Conservation (phyloP, 1,139 yeast species). For the Diutina mesorugosa region DNA sequence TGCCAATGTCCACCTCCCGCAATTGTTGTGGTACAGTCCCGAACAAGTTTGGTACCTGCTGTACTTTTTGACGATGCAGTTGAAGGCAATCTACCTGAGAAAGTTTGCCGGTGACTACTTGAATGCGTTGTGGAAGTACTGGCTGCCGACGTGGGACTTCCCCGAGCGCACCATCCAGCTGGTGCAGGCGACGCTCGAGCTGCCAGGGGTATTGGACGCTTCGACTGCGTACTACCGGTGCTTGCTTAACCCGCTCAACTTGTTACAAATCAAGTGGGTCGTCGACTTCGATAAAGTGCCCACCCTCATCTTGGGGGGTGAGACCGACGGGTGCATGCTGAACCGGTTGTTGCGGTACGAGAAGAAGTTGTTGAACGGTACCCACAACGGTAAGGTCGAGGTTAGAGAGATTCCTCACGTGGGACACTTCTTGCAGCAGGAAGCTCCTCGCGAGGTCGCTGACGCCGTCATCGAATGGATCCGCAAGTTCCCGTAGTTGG, state of each 20-base stretch:
- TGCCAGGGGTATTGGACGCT: constrained; percentile 19
- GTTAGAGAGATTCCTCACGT: constrained; percentile 18
- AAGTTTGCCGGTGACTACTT: constrained; percentile 16
- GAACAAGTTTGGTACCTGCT: constrained; percentile 23
- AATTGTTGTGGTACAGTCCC: constrained; percentile 18
- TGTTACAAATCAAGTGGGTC: constrained; percentile 13
- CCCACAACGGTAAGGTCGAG: constrained; percentile 11
- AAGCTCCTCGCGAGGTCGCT: constrained; percentile 21
- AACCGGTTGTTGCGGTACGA: constrained; percentile 16
- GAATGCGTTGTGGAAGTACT: constrained; percentile 22
- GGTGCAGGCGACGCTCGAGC: constrained; percentile 16
- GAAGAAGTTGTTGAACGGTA: constrained; percentile 10
- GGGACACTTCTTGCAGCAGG: constrained; percentile 33
- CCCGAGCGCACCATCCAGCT: constrained; percentile 14
- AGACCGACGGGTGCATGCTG: constrained; percentile 28
- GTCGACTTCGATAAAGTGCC: constrained; percentile 30
- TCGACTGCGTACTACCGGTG: constrained; percentile 33
- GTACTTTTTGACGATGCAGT: constrained; percentile 31
- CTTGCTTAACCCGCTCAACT: constrained; percentile 14
- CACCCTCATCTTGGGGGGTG: constrained; percentile 24
- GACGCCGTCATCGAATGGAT: constrained; percentile 19
- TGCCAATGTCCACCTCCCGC: constrained; percentile 16
- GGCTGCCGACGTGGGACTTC: constrained; percentile 31
- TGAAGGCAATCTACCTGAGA: constrained; percentile 12
- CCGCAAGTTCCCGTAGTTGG: constrained; percentile 1